Conservation (phyloP, 176 grass and related monocot genomes). For the Raddia guianensis region DNA sequence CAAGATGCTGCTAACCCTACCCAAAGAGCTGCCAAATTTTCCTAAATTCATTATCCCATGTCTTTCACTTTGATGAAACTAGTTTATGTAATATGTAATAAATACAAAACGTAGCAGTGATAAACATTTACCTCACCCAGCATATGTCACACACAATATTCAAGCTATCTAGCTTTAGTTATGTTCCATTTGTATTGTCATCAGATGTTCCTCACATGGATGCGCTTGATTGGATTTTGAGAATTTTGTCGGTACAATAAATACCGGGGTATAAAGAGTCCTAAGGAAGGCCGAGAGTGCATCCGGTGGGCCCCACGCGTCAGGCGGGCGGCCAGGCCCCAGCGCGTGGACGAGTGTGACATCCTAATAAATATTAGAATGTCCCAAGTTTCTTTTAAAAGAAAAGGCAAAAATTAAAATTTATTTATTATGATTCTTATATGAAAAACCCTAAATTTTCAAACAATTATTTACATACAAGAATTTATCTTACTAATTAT, state of each 20-base stretch:
- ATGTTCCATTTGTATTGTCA: constrained; percentile 14
- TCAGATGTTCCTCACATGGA: not conserved
- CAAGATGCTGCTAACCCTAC: constrained; percentile 11
- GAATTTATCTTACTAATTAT: too few relatives aligned
- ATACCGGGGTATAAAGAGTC: too few relatives aligned
- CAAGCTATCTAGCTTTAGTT: not conserved
- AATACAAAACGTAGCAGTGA: not conserved
- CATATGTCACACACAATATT: constrained; percentile 19
- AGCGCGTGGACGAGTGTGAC: too few relatives aligned
- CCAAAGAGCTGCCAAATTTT: not conserved
- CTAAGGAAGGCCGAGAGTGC: too few relatives aligned
- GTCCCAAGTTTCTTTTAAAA: too few relatives aligned
- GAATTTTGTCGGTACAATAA: not conserved
- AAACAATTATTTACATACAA: too few relatives aligned
- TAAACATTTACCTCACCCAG: constrained; percentile 22
- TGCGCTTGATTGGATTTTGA: not conserved
- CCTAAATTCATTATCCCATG: not conserved
- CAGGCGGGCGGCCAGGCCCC: too few relatives aligned
- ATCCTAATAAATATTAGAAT: too few relatives aligned
- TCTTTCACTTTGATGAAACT: not conserved
- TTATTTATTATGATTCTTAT: too few relatives aligned
- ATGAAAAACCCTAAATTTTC: too few relatives aligned
- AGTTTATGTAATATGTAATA: not conserved
- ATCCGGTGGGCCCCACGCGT: not conserved
- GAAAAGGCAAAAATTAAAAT: too few relatives aligned